Percentiles rank a stretch among this genome's conserved stretches.
Conservation (phyloP, 306 rosid genomes). For the Trichosanthes truncata region DNA sequence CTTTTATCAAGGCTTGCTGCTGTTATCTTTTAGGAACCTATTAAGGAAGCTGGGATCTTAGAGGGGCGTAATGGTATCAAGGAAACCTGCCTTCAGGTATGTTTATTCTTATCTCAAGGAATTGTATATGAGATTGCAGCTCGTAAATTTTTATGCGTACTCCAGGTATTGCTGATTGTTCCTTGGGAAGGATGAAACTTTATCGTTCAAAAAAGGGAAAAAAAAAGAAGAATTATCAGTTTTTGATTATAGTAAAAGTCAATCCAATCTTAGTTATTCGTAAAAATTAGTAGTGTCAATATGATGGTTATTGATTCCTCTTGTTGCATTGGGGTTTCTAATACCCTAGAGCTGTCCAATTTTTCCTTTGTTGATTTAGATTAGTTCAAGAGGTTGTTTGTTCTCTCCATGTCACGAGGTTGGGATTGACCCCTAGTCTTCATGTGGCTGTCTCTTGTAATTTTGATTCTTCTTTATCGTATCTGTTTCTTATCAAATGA, state of each 20-base stretch:
- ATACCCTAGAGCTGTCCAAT: not conserved
- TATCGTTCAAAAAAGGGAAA: not conserved
- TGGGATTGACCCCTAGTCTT: not conserved
- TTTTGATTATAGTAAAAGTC: not conserved
- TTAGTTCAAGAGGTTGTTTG: not conserved
- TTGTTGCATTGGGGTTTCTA: not conserved
- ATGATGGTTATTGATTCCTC: not conserved
- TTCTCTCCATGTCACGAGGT: not conserved
- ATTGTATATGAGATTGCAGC: not conserved
- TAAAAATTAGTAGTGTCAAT: not conserved
- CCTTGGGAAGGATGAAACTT: not conserved
- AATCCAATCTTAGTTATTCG: not conserved
- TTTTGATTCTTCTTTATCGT: not conserved
- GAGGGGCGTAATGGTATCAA: constrained; percentile 98
- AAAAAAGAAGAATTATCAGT: not conserved
- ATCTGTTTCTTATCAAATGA: not conserved
- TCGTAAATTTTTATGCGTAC: not conserved
- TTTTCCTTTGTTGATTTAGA: not conserved
- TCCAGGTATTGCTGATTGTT: not conserved
- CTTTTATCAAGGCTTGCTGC: not conserved
- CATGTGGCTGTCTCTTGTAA: not conserved
- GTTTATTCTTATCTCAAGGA: not conserved
- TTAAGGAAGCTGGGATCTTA: constrained; percentile 96
- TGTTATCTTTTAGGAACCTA: constrained; percentile 61
- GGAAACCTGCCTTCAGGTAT: constrained; percentile 98